phyloP scores from a whole-genome alignment of 192 early-diverging fungal genomes.

The Mortierella antarctica region DNA sequence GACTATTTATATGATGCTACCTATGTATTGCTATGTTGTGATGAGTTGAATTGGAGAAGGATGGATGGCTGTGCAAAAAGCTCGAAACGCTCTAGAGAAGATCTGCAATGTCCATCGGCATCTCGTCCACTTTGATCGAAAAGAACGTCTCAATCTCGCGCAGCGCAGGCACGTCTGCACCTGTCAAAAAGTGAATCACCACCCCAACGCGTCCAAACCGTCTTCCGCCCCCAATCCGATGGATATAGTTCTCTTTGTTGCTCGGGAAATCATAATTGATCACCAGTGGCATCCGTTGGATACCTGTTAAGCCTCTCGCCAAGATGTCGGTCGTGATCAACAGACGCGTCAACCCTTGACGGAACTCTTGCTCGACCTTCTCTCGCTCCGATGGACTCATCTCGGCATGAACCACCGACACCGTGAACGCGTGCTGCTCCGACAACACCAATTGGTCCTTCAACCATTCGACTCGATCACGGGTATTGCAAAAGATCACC shows the following conservation, averaged over 20 bases:
- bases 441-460: slow-evolving; percentile 90
- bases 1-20: not conserved
- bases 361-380: slow-evolving; percentile 98
- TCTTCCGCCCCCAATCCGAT: slow-evolving; percentile 98
- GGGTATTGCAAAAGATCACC: slow-evolving; percentile 98
- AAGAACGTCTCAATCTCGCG: slow-evolving; percentile 86
- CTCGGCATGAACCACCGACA: slow-evolving; percentile 96
- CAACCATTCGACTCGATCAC: slow-evolving; percentile 97
- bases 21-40: not conserved
- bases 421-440: slow-evolving; percentile 79
- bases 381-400: slow-evolving; percentile 95
- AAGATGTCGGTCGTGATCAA: slow-evolving; percentile 96
- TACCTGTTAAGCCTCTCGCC: slow-evolving; percentile 94
- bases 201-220: slow-evolving; percentile 99
- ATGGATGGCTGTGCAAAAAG: not conserved
- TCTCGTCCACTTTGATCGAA: slow-evolving; percentile 98
- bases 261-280: slow-evolving; percentile 91
- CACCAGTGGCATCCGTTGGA: slow-evolving; percentile 96
- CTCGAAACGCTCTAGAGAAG: slow-evolving; percentile 60
- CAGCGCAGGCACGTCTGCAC: slow-evolving; percentile 85
- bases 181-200: slow-evolving; percentile 96
- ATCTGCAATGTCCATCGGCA: slow-evolving; percentile 96
- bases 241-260: slow-evolving; percentile 98
- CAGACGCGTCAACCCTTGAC: slow-evolving; percentile 91
- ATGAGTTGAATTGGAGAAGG: not conserved